phyloP scores from a whole-genome alignment of 2,329 filamentous ascomycete genomes.

The Scedosporium aurantiacum region DNA sequence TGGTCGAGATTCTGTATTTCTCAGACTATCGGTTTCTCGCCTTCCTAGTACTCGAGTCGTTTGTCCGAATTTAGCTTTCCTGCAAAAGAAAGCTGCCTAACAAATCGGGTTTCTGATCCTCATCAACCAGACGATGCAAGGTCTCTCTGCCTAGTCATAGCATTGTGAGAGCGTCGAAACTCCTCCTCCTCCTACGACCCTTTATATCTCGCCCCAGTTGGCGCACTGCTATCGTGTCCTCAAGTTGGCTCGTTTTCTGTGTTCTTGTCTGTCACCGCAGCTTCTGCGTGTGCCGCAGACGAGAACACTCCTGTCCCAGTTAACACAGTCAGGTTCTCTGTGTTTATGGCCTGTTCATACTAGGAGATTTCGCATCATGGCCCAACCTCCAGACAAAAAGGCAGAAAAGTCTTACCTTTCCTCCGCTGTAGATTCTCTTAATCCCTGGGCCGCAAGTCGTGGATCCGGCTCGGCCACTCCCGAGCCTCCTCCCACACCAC shows the following conservation, averaged over 20 bases:
- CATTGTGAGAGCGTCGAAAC: too few relatives aligned
- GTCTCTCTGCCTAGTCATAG: too few relatives aligned
- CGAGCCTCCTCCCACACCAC: conserved; percentile 7
- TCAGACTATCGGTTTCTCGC: too few relatives aligned
- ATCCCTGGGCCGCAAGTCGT: conserved; percentile 44
- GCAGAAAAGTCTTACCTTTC: conserved; percentile 48
- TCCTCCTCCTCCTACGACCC: not conserved
- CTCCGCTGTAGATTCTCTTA: conserved; percentile 51
- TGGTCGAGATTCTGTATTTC: too few relatives aligned
- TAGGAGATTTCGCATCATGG: not conserved
- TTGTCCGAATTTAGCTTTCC: too few relatives aligned
- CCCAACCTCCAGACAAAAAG: conserved; percentile 32
- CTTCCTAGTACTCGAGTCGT: too few relatives aligned
- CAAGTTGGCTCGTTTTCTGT: conserved; percentile 4
- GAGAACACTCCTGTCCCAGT: not conserved
- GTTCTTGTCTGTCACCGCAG: conserved; percentile 3
- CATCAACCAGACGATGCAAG: too few relatives aligned
- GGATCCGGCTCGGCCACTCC: conserved; percentile 34
- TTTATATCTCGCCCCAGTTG: not conserved
- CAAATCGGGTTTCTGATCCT: too few relatives aligned
- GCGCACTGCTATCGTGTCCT: too few relatives aligned
- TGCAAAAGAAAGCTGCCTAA: too few relatives aligned
- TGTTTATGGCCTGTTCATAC: not conserved
- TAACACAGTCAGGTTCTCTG: not conserved
- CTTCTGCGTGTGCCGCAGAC: not conserved